Conservation (phyloP, 495 filamentous ascomycete genomes). For the Podospora comata region DNA sequence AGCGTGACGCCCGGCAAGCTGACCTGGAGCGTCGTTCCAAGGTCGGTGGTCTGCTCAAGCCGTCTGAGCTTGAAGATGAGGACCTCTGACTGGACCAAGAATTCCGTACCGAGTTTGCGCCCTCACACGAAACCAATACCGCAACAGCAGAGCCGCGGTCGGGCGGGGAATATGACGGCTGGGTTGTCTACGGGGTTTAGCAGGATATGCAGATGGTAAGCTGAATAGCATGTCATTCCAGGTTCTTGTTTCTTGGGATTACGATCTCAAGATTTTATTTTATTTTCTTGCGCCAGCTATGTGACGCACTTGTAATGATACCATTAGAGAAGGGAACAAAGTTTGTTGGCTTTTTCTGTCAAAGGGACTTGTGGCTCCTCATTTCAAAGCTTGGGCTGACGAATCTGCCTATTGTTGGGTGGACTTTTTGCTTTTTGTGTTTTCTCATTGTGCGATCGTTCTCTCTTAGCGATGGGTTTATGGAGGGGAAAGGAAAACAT, state of each 20-base stretch:
- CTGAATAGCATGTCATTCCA: neutral
- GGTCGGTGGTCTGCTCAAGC: slow-evolving; percentile 88
- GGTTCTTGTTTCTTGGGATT: neutral
- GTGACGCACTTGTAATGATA: slow-evolving; percentile 31
- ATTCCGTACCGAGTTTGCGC: slow-evolving; percentile 57
- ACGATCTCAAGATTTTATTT: neutral
- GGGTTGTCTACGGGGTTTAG: slow-evolving; percentile 52
- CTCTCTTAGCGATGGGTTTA: neutral
- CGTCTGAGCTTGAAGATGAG: slow-evolving; percentile 90
- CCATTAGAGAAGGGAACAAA: slow-evolving; percentile 27
- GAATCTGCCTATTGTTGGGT: slow-evolving; percentile 1
- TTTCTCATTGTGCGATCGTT: neutral
- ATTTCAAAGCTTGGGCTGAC: neutral
- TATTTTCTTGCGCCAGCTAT: slow-evolving; percentile 15
- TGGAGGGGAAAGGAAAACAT: neutral
- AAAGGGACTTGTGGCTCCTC: neutral
- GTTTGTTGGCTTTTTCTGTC: slow-evolving; percentile 5
- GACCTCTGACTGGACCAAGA: slow-evolving; percentile 83
- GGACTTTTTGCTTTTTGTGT: neutral
- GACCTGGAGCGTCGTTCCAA: slow-evolving; percentile 87
- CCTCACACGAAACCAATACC: slow-evolving; percentile 22
- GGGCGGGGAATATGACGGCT: slow-evolving; percentile 45
- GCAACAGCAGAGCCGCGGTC: slow-evolving; percentile 9
- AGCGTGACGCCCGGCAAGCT: slow-evolving; percentile 70
- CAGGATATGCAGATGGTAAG: neutral